A percentile compares a stretch with the other conserved stretches of the same genome.
Conservation (phyloP, 257 asterid species). For the Nicotiana knightiana region DNA sequence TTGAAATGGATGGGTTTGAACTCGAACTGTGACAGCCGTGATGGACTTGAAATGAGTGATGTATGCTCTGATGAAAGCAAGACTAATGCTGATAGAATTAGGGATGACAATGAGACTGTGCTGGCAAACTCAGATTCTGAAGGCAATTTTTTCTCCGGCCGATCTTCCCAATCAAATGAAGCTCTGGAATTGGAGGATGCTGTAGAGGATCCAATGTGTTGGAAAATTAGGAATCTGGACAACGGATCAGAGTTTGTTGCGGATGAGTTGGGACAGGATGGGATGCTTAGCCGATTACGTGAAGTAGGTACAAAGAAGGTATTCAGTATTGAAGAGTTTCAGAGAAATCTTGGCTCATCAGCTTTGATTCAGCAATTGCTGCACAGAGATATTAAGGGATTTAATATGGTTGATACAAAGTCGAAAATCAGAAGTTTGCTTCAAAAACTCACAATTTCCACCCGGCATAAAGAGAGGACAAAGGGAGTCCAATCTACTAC, state of each 20-base stretch:
- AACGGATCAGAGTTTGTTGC: conserved; percentile 42
- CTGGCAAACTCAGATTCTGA: conserved; percentile 40
- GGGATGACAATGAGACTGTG: conserved; percentile 33
- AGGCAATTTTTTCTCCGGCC: conserved; percentile 33
- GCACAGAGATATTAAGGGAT: conserved; percentile 36
- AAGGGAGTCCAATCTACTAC: conserved; percentile 26
- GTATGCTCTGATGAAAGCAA: conserved; percentile 10
- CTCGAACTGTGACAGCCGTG: conserved; percentile 26
- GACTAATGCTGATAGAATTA: conserved; percentile 25
- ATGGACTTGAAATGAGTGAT: neutral
- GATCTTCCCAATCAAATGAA: conserved; percentile 31
- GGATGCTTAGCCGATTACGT: conserved; percentile 33
- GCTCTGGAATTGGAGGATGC: conserved; percentile 19
- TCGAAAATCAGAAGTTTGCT: conserved; percentile 60
- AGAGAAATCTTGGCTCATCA: conserved; percentile 54
- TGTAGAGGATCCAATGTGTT: conserved; percentile 24
- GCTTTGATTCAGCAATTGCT: conserved; percentile 45
- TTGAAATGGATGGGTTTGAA: conserved; percentile 64
- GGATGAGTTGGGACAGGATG: conserved; percentile 42
- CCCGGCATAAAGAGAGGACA: conserved; percentile 26
- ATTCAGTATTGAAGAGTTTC: conserved; percentile 58
- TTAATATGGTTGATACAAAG: conserved; percentile 22
- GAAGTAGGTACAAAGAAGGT: conserved; percentile 51
- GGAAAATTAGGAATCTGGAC: conserved; percentile 43
- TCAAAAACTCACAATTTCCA: conserved; percentile 31